These are phyloP conservation scores for Blastobotrys mokoenaii DNA, from an alignment of 805 yeast genomes.

Conservation along the genomic window DNA sequence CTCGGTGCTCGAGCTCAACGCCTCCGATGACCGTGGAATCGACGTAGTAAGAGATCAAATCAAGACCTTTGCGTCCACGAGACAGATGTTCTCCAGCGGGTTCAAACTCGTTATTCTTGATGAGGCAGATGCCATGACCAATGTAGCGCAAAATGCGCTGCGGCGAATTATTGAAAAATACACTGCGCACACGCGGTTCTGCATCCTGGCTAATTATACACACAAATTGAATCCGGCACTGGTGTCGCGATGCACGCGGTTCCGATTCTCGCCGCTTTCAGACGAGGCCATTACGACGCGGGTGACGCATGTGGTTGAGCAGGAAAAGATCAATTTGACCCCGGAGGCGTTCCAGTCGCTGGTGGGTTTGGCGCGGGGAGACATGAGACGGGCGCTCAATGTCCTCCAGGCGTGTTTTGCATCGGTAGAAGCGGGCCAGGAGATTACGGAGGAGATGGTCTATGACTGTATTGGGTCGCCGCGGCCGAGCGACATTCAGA, in stretches of 20 bases:
- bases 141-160: constrained; percentile 91
- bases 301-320: constrained; percentile 56
- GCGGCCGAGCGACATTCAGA: constrained; percentile 73
- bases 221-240: constrained; percentile 94
- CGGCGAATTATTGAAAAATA: constrained; percentile 91
- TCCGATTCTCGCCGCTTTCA: constrained; percentile 79
- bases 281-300: constrained; percentile 60
- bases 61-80: constrained; percentile 91
- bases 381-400: constrained; percentile 91
- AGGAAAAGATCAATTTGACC: constrained; percentile 54
- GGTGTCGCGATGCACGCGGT: constrained; percentile 88
- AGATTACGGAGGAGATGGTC: constrained; percentile 64
- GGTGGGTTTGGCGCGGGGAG: constrained; percentile 75
- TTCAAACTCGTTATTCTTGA: constrained; percentile 88
- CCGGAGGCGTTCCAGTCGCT: constrained; percentile 58
- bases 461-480: constrained; percentile 97
- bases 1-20: constrained; percentile 92
- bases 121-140: constrained; percentile 97
- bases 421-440: constrained; percentile 45
- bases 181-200: constrained; percentile 89
- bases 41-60: constrained; percentile 97
- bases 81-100: constrained; percentile 73
- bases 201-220: constrained; percentile 91
- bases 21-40: constrained; percentile 96
- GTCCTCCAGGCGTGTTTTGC: constrained; percentile 92